Base-by-base conservation (phyloP, 2,329 filamentous ascomycete species). In the Phialophora verrucosa region DNA sequence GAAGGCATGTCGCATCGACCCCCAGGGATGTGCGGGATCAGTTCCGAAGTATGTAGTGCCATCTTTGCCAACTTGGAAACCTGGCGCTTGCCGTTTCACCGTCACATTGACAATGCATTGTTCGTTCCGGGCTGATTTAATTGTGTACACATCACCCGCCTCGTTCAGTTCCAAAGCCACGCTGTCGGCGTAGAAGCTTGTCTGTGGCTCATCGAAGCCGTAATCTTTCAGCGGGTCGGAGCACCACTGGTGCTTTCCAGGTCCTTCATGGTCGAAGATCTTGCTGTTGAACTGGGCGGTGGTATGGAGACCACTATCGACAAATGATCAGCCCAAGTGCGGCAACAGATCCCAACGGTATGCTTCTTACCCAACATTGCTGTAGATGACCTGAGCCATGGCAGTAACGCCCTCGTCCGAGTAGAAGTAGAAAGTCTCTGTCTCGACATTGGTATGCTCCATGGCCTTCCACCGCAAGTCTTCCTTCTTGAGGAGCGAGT, bases 221-320 rank as follows among this genome's bases (percentile, higher is more conserved):
- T 89, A 85, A 80, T 97, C 90, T 73, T 80, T 84, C 67, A 99
- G 84, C 63, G 90, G 89, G 70, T 92, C 91, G 29, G 93, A 91
- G 73, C 88, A 91, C 92, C 93, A 99, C 54, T 95, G 83, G 76
- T 89, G 88, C 64, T 91, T 88, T 75, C 90, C 90, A 71, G 88
- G 86, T 71, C 84, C 83, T 73, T 91, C 89, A 66, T 87, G 84
- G 78, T 90, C 91, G 83, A 94, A 96, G 79, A 98, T 86, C 84
- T 98, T 98, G 79, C 87, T 88, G 83, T 92, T 97, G 86, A 98
- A 97, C 81, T 98, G 94, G 76, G 87, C 89, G 29, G 94, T 99
- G 51, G 90, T 93, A 74, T 91, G 90, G 71, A 99, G 87, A 77
- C 94, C 93, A 73, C 93, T 97, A 76, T 71, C 66, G 27, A 54